Percentiles rank a stretch among this genome's conserved stretches.
These are phyloP conservation scores for Furculomyces boomerangus DNA, from an alignment of 371 early-diverging fungal genomes.

Conservation along the genomic window DNA sequence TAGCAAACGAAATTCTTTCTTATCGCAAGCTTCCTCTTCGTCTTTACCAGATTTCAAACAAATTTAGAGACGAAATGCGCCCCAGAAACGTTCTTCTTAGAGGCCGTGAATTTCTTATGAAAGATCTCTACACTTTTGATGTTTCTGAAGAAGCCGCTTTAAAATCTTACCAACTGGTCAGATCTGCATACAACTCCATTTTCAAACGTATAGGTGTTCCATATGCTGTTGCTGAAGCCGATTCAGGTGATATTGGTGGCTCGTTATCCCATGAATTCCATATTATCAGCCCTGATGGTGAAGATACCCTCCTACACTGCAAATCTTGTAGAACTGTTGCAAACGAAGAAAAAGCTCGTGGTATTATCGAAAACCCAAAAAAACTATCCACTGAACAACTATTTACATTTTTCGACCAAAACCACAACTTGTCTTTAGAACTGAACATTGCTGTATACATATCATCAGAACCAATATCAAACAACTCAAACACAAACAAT, in stretches of 20 bases:
- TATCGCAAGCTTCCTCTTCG: constrained; percentile 61
- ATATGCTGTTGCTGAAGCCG: constrained; percentile 71
- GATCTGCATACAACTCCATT: constrained; percentile 49
- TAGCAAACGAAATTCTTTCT: constrained; percentile 43
- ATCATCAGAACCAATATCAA: background rate
- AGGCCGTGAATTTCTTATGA: constrained; percentile 86
- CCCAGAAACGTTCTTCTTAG: constrained; percentile 68
- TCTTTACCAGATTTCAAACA: constrained; percentile 74
- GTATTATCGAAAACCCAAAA: constrained; percentile 1
- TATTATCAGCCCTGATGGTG: constrained; percentile 49
- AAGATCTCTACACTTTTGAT: constrained; percentile 85
- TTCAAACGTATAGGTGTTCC: constrained; percentile 55
- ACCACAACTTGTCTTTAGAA: background rate
- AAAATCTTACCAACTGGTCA: constrained; percentile 48
- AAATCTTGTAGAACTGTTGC: constrained; percentile 52
- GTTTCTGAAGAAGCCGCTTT: constrained; percentile 40
- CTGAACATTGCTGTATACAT: background rate
- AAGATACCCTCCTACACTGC: constrained; percentile 62
- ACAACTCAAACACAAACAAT: background rate
- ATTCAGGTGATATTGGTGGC: constrained; percentile 83
- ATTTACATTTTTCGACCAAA: background rate
- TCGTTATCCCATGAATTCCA: constrained; percentile 78
- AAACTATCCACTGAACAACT: background rate
- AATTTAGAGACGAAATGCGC: constrained; percentile 70
- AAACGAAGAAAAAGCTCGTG: constrained; percentile 49